These are phyloP conservation scores for Kwoniella botswanensis DNA, from an alignment of 768 basidiomycete species.

Conservation along the genomic window DNA sequence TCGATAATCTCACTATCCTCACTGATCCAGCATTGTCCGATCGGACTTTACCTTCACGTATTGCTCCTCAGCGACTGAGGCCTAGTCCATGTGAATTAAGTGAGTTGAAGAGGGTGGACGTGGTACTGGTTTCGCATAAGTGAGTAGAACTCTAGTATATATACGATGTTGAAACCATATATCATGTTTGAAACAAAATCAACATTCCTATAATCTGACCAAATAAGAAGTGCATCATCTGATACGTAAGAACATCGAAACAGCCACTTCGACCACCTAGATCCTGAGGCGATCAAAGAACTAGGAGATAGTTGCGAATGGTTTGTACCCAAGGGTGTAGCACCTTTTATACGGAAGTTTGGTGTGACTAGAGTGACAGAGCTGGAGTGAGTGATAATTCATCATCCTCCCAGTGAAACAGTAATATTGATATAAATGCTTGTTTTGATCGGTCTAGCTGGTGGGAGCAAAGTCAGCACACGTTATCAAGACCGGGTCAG, in stretches of 20 bases:
- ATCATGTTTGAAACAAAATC: too few relatives aligned
- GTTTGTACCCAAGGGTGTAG: constrained; percentile 57
- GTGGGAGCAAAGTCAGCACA: constrained; percentile 53
- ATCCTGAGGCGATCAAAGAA: constrained; percentile 48
- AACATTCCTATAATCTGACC: too few relatives aligned
- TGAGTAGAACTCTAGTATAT: constrained; percentile 21
- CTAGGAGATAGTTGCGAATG: constrained; percentile 55
- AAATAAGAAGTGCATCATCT: background rate
- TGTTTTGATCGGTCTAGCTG: constrained; percentile 35
- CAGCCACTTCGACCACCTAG: constrained; percentile 58
- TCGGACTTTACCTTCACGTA: constrained; percentile 43
- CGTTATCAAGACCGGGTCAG: constrained; percentile 28
- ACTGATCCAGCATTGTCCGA: constrained; percentile 58
- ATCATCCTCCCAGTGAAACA: background rate
- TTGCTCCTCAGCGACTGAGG: constrained; percentile 54
- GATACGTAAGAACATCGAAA: background rate
- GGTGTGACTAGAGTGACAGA: constrained; percentile 53
- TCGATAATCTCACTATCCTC: constrained; percentile 53
- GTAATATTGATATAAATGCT: background rate
- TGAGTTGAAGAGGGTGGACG: constrained; percentile 51
- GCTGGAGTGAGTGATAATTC: constrained; percentile 45
- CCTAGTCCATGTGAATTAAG: constrained; percentile 51
- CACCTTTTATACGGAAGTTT: constrained; percentile 40
- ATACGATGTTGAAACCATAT: too few relatives aligned
- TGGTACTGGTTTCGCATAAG: constrained; percentile 58